A percentile compares a stretch with the other conserved stretches of the same genome.
Conservation (phyloP, 371 early-diverging fungal species). For the Mortierella polycephala region DNA sequence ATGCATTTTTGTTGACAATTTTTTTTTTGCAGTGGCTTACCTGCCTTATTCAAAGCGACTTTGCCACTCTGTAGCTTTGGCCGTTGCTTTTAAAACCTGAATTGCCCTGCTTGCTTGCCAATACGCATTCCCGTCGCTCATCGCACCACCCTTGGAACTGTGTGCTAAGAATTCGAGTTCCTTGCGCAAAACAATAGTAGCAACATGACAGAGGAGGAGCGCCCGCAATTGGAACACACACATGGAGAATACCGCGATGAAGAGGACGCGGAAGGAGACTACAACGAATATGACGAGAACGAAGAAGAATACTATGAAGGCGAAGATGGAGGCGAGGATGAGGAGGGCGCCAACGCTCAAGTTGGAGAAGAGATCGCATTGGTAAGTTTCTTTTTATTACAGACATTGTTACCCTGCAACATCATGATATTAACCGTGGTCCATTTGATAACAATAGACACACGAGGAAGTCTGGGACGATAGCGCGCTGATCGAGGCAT, state of each 20-base stretch:
- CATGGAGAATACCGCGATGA: constrained; percentile 8
- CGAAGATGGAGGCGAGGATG: constrained; percentile 12
- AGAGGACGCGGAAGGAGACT: constrained; percentile 14
- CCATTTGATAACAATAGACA: constrained; percentile 11
- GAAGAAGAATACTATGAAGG: constrained; percentile 15
- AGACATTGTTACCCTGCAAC: background rate
- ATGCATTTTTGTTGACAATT: background rate
- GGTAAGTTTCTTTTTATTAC: constrained; percentile 6
- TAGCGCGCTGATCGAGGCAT: constrained; percentile 65
- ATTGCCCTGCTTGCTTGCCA: too few species aligned
- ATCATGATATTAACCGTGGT: background rate
- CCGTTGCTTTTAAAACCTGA: too few species aligned
- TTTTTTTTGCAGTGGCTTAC: background rate
- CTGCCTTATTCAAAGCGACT: background rate
- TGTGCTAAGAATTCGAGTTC: too few species aligned
- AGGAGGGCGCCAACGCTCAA: constrained; percentile 10
- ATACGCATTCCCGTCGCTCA: too few species aligned
- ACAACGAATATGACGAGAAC: constrained; percentile 1
- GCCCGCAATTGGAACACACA: too few species aligned
- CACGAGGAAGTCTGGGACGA: constrained; percentile 71
- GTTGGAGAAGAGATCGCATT: constrained; percentile 24
- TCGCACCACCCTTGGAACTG: too few species aligned
- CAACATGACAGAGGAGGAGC: background rate
- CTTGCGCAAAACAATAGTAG: too few species aligned
- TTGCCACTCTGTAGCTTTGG: background rate